These are phyloP conservation scores for Aspergillus sparsus DNA, from an alignment of 495 filamentous ascomycete species.

Conservation along the genomic window DNA sequence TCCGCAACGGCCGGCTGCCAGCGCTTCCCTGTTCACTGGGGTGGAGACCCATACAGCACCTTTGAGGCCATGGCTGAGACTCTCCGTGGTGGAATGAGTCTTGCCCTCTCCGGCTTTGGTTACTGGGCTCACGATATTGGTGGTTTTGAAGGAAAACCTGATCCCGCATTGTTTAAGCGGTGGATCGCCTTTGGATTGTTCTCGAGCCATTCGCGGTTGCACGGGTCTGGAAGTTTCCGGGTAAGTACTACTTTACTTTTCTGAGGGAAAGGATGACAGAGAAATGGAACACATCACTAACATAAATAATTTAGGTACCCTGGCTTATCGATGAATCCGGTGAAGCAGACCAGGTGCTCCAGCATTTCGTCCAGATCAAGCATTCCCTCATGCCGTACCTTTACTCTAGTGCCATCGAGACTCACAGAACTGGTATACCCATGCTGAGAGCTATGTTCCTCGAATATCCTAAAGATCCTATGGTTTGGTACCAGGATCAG, in stretches of 20 bases:
- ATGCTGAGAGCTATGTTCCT: conserved; percentile 16
- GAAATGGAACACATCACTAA: background rate
- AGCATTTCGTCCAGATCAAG: conserved; percentile 12
- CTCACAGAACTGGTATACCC: conserved; percentile 12
- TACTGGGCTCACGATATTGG: conserved; percentile 21
- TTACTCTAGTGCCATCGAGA: conserved; percentile 16
- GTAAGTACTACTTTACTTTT: background rate
- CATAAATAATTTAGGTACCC: conserved; percentile 6
- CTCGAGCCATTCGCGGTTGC: conserved; percentile 17
- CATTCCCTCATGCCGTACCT: conserved; percentile 21
- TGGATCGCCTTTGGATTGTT: conserved; percentile 20
- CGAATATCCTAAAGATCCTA: conserved; percentile 14
- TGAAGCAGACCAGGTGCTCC: conserved; percentile 15
- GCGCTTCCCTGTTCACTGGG: conserved; percentile 20
- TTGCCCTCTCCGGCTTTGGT: conserved; percentile 16
- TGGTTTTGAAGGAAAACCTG: conserved; percentile 18
- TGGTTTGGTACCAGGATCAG: conserved; percentile 13
- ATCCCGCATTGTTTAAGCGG: conserved; percentile 16
- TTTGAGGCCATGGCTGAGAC: conserved; percentile 19
- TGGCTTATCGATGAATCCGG: conserved; percentile 12
- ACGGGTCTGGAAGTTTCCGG: conserved; percentile 19
- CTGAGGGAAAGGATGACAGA: background rate
- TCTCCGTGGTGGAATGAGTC: conserved; percentile 19
- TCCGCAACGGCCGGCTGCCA: conserved; percentile 18
- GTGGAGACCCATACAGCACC: conserved; percentile 19